phyloP scores from a whole-genome alignment of 2,329 filamentous ascomycete species.

The Penicillium hesseltinei region DNA sequence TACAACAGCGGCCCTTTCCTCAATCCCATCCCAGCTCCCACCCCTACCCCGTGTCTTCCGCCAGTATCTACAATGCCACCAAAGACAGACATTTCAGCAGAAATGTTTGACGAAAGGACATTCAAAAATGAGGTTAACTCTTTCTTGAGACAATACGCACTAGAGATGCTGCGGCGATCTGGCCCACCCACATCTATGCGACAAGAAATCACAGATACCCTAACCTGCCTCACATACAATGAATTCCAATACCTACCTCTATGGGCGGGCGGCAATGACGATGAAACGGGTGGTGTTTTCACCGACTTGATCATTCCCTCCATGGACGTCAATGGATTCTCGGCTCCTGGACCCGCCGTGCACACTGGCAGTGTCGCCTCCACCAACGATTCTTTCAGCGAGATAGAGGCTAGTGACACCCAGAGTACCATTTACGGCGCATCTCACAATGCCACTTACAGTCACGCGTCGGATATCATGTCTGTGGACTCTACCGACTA shows the following conservation, averaged over 20 bases:
- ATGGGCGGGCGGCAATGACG: slow-evolving; percentile 61
- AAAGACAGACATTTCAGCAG: not conserved
- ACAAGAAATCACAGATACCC: slow-evolving; percentile 35
- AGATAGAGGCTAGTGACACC: slow-evolving; percentile 26
- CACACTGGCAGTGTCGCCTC: slow-evolving; percentile 29
- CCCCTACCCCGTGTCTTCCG: not conserved
- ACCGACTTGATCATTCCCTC: slow-evolving; percentile 36
- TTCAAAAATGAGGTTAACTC: slow-evolving; percentile 21
- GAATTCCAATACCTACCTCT: slow-evolving; percentile 64
- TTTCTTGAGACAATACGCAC: slow-evolving; percentile 19
- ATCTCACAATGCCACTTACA: slow-evolving; percentile 37
- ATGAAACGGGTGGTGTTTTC: slow-evolving; percentile 52
- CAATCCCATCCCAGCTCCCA: not conserved
- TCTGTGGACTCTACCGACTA: slow-evolving; percentile 21
- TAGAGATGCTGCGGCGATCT: slow-evolving; percentile 17
- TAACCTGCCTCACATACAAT: slow-evolving; percentile 54
- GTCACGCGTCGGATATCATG: slow-evolving; percentile 27
- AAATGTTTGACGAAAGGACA: not conserved
- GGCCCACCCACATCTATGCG: slow-evolving; percentile 7
- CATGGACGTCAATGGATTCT: slow-evolving; percentile 36
- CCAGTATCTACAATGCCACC: not conserved
- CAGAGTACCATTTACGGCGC: slow-evolving; percentile 38
- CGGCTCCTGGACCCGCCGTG: slow-evolving; percentile 36
- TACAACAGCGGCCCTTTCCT: not conserved
- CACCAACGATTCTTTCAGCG: slow-evolving; percentile 25